Percentiles rank a stretch among this genome's conserved stretches.
Evolutionary conservation across 352 stramenopile genomes (phyloP).

Genomic region (Pythium monospermum): DNA sequence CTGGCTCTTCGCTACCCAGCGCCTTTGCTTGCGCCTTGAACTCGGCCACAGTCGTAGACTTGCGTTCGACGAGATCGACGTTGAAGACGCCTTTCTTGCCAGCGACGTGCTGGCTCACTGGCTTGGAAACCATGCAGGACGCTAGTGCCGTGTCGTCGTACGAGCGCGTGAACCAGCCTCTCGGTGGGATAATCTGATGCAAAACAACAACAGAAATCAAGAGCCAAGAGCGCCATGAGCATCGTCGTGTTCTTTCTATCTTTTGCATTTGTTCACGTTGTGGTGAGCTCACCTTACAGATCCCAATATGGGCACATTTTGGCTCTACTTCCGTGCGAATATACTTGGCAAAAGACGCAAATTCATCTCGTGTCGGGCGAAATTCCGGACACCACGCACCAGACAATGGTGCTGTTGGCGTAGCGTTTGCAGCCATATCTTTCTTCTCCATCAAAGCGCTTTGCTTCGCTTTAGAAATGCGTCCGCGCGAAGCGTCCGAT

Average conservation of each 20-base stretch:
- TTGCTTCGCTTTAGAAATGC: not conserved
- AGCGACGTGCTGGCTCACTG: conserved; percentile 83
- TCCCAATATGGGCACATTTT: conserved; percentile 65
- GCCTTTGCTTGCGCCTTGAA: conserved; percentile 52
- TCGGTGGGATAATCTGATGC: conserved; percentile 53
- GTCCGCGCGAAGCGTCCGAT: not conserved
- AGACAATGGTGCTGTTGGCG: conserved; percentile 5
- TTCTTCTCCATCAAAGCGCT: not conserved
- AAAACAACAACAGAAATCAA: too few species aligned
- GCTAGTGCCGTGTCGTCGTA: conserved; percentile 52
- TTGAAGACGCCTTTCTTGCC: conserved; percentile 89
- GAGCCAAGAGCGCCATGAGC: too few species aligned
- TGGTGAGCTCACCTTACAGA: conserved; percentile 78
- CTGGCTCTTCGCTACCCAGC: conserved; percentile 14
- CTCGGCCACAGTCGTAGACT: conserved; percentile 53
- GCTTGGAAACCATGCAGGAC: conserved; percentile 42
- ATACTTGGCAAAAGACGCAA: conserved; percentile 80
- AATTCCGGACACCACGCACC: conserved; percentile 82
- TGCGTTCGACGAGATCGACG: conserved; percentile 86
- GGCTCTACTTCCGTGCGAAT: conserved; percentile 80
- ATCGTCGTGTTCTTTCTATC: too few species aligned
- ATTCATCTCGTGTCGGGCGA: conserved; percentile 75
- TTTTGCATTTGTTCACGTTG: too few species aligned
- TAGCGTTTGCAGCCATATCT: conserved; percentile 2
- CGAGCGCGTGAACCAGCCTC: conserved; percentile 68